Evolutionary conservation across 2,329 filamentous ascomycete species (phyloP).

Genomic region (Rutstroemia sydowiana): DNA sequence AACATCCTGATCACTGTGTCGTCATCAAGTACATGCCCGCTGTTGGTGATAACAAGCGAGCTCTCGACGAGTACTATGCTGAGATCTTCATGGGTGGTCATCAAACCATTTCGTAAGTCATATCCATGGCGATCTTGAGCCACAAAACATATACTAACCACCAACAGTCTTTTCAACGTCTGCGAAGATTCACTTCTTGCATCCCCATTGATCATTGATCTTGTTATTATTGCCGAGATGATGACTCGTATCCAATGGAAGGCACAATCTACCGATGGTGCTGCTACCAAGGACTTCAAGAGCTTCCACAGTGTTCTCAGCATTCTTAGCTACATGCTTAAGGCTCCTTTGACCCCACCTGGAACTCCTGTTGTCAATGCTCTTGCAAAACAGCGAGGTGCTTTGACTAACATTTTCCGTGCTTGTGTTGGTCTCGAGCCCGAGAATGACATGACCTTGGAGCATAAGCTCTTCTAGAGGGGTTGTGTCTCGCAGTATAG

Average conservation of each 20-base stretch:
- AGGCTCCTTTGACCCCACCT: constrained; percentile 88
- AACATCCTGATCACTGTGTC: constrained; percentile 96
- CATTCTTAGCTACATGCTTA: constrained; percentile 97
- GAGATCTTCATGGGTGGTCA: constrained; percentile 99
- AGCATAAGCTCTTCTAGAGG: constrained; percentile 87
- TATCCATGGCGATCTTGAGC: constrained; percentile 8
- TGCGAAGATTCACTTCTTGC: constrained; percentile 97
- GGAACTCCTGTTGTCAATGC: constrained; percentile 95
- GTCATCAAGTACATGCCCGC: constrained; percentile 99
- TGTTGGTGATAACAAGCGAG: constrained; percentile 98
- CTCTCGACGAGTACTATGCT: constrained; percentile 96
- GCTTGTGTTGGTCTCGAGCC: constrained; percentile 94
- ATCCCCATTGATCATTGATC: constrained; percentile 92
- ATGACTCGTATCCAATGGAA: constrained; percentile 98
- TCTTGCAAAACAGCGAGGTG: constrained; percentile 89
- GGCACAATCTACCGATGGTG: constrained; percentile 45
- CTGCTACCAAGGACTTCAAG: constrained; percentile 62
- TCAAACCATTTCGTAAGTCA: constrained; percentile 78
- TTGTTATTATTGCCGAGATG: constrained; percentile 89
- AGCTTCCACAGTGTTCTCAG: constrained; percentile 96
- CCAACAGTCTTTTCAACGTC: constrained; percentile 81
- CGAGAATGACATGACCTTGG: constrained; percentile 96
- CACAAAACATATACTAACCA: constrained; percentile 13
- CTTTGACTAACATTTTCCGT: constrained; percentile 96
- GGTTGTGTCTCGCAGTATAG: background rate